phyloP scores from a whole-genome alignment of 2,329 filamentous ascomycete genomes.

The Hansfordia pulvinata region DNA sequence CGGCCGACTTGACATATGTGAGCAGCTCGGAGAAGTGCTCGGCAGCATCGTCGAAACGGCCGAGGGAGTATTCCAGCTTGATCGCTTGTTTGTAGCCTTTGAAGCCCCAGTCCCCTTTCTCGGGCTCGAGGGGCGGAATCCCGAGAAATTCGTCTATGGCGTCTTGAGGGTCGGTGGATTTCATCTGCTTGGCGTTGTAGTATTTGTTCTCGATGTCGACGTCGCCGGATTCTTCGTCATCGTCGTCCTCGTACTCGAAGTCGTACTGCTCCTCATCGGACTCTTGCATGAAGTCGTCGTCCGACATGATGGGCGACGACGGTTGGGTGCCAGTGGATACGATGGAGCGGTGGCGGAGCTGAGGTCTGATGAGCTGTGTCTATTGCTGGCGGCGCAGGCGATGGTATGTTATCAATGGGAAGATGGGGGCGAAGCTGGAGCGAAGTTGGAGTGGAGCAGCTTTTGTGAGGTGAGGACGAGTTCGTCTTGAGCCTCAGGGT shows the following conservation, averaged over 20 bases:
- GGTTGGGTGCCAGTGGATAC: background rate
- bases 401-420: too few relatives aligned
- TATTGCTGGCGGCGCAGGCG: background rate
- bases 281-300: conserved; percentile 90
- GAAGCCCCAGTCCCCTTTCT: conserved; percentile 98
- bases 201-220: conserved; percentile 99
- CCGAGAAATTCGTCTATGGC: conserved; percentile 88
- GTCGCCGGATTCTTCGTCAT: conserved; percentile 76
- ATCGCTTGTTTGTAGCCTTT: conserved; percentile 97
- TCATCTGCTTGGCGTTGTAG: conserved; percentile 98
- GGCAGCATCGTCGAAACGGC: conserved; percentile 77
- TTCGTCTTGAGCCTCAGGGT: too few relatives aligned
- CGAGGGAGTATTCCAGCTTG: conserved; percentile 90
- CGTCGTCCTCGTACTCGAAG: conserved; percentile 92
- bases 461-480: too few relatives aligned
- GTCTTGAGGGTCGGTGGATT: conserved; percentile 71
- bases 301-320: conserved; percentile 46
- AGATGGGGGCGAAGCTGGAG: too few relatives aligned
- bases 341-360: too few relatives aligned
- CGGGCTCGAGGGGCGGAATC: conserved; percentile 68
- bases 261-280: conserved; percentile 84
- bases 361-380: conserved; percentile 1
- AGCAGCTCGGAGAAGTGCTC: conserved; percentile 90
- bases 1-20: conserved; percentile 92
- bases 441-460: too few relatives aligned